Conservation (phyloP, 805 yeast species). For the Groenewaldozyma salmanticensis region DNA sequence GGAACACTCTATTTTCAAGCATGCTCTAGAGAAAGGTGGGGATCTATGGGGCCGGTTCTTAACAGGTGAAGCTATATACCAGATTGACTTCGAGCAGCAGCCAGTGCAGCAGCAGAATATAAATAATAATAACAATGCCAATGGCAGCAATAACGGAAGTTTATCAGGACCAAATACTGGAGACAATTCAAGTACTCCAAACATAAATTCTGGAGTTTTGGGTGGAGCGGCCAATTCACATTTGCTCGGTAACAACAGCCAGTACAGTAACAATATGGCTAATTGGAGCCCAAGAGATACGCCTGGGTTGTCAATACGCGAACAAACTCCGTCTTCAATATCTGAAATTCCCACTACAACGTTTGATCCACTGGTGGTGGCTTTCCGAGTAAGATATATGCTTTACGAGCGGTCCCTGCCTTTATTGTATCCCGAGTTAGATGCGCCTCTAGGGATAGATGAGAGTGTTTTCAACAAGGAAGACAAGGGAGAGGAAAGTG, state of each 20-base stretch:
- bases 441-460: slow-evolving; percentile 16
- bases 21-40: slow-evolving; percentile 24
- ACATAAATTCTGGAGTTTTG: not conserved
- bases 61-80: slow-evolving; percentile 21
- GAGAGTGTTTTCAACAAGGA: slow-evolving; percentile 17
- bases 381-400: slow-evolving; percentile 33
- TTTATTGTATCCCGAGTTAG: slow-evolving; percentile 19
- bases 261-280: too few species aligned
- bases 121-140: not conserved
- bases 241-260: not conserved
- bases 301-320: too few species aligned
- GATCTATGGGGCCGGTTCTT: slow-evolving; percentile 27
- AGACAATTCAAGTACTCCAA: not conserved
- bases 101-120: not conserved
- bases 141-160: not conserved
- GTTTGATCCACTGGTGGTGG: slow-evolving; percentile 27
- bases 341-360: slow-evolving; percentile 5
- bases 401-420: slow-evolving; percentile 28
- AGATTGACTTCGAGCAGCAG: slow-evolving; percentile 7
- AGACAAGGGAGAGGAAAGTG: slow-evolving; percentile 2
- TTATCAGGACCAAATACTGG: not conserved
- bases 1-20: slow-evolving; percentile 29
- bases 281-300: too few species aligned
- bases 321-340: slow-evolving; percentile 1
- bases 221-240: not conserved